phyloP scores from a whole-genome alignment of 2,329 filamentous ascomycete species.

The Xylaria polymorpha region DNA sequence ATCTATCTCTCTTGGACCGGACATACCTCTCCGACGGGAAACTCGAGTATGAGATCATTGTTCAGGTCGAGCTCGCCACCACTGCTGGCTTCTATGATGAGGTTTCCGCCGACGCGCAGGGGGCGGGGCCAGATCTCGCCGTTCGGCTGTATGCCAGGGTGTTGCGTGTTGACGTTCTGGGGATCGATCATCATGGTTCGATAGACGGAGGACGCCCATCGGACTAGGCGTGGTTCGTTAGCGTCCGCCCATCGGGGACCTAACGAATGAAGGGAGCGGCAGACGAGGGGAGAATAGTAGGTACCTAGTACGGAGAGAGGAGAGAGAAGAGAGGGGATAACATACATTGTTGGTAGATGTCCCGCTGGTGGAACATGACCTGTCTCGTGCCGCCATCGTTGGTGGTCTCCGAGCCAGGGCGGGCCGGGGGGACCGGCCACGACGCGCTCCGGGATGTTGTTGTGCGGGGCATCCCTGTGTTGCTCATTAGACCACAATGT shows the following conservation, averaged over 20 bases:
- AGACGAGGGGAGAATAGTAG: background rate
- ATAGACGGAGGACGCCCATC: background rate
- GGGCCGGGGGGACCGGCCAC: constrained; percentile 7
- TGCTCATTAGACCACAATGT: background rate
- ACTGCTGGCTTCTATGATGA: background rate
- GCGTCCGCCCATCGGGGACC: background rate
- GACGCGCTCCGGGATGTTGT: constrained; percentile 20
- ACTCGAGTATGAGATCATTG: constrained; percentile 20
- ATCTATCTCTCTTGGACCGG: too few relatives aligned
- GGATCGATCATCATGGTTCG: constrained; percentile 13
- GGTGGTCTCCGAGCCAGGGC: background rate
- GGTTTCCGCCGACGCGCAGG: background rate
- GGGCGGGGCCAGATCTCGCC: constrained; percentile 19
- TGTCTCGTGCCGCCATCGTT: constrained; percentile 8
- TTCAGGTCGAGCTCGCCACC: constrained; percentile 18
- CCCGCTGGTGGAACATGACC: constrained; percentile 17
- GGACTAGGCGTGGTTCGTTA: constrained; percentile 2
- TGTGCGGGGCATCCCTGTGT: constrained; percentile 4
- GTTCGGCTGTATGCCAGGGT: constrained; percentile 18
- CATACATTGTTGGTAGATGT: constrained; percentile 13
- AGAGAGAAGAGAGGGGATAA: background rate
- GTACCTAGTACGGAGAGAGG: background rate
- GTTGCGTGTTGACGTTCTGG: background rate
- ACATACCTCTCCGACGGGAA: constrained; percentile 19
- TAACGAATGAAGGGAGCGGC: background rate